Conservation (phyloP, 805 yeast species). For the Ogataea henricii region DNA sequence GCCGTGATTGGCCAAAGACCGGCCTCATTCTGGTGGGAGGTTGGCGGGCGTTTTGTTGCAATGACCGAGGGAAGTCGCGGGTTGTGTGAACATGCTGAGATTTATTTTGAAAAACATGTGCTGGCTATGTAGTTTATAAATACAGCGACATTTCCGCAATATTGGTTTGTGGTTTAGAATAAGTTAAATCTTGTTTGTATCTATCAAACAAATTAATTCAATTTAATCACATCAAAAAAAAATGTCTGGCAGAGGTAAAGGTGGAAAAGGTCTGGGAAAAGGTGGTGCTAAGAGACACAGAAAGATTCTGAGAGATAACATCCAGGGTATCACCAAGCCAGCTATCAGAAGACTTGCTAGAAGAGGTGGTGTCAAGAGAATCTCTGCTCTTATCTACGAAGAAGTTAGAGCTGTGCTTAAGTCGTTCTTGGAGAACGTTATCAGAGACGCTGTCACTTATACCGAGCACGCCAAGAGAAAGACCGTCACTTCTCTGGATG, state of each 20-base stretch:
- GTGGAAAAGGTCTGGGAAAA: conserved; percentile 99
- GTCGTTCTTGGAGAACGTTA: conserved; percentile 94
- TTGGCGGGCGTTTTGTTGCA: background rate
- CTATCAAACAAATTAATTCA: background rate
- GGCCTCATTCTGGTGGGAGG: background rate
- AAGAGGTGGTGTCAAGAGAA: conserved; percentile 99
- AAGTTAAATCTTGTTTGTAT: background rate
- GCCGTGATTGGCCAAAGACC: conserved; percentile 1
- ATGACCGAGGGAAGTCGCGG: conserved; percentile 3
- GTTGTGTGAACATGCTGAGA: conserved; percentile 2
- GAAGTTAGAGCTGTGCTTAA: conserved; percentile 97
- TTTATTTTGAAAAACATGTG: background rate
- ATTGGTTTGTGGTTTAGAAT: background rate
- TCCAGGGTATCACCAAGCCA: conserved; percentile 99
- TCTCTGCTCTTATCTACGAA: conserved; percentile 97
- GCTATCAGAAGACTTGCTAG: conserved; percentile 99
- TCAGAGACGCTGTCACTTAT: conserved; percentile 99
- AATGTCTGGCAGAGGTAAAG: conserved; percentile 99
- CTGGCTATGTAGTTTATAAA: conserved; percentile 5
- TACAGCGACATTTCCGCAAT: conserved; percentile 7
- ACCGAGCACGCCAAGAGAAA: conserved; percentile 99
- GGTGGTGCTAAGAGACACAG: conserved; percentile 99
- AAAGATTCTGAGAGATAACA: conserved; percentile 98
- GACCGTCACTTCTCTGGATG: conserved; percentile 98
- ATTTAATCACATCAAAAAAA: conserved; percentile 33